Evolutionary conservation across 177 flowering plant genomes (phyloP).

Genomic region (Telopea speciosissima): DNA sequence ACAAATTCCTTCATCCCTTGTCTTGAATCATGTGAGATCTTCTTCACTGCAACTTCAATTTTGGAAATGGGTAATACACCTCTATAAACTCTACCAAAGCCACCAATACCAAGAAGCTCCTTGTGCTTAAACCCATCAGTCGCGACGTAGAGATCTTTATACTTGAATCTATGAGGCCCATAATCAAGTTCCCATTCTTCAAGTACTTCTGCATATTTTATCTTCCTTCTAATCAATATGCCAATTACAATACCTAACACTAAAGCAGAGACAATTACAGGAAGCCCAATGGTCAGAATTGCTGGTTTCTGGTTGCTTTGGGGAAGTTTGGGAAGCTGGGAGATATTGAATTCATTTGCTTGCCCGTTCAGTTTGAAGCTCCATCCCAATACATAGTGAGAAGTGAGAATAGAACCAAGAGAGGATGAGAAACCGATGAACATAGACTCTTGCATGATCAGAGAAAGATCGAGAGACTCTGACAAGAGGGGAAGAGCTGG

Average conservation of each 20-base stretch:
- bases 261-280: neutral
- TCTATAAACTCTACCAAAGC: constrained; percentile 21
- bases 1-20: constrained; percentile 20
- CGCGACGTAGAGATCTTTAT: constrained; percentile 14
- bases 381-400: constrained; percentile 31
- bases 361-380: constrained; percentile 23
- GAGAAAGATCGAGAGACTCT: constrained; percentile 19
- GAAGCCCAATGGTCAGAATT: constrained; percentile 14
- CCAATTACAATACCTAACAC: neutral
- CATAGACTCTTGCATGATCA: constrained; percentile 19
- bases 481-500: constrained; percentile 23
- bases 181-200: constrained; percentile 21
- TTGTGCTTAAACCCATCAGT: constrained; percentile 17
- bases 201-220: constrained; percentile 6
- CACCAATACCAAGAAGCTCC: constrained; percentile 18
- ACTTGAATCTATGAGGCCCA: constrained; percentile 19
- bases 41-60: constrained; percentile 19
- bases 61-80: constrained; percentile 12
- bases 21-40: constrained; percentile 15
- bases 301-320: neutral
- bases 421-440: constrained; percentile 34
- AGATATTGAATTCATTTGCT: constrained; percentile 15
- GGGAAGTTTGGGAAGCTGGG: constrained; percentile 18
- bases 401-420: constrained; percentile 5
- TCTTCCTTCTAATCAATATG: constrained; percentile 6